Evolutionary conservation across 371 early-diverging fungal genomes (phyloP), one percentile per base, ranked within the genome.

Genomic region (Paramicrosporidium saccamoebae): DNA sequence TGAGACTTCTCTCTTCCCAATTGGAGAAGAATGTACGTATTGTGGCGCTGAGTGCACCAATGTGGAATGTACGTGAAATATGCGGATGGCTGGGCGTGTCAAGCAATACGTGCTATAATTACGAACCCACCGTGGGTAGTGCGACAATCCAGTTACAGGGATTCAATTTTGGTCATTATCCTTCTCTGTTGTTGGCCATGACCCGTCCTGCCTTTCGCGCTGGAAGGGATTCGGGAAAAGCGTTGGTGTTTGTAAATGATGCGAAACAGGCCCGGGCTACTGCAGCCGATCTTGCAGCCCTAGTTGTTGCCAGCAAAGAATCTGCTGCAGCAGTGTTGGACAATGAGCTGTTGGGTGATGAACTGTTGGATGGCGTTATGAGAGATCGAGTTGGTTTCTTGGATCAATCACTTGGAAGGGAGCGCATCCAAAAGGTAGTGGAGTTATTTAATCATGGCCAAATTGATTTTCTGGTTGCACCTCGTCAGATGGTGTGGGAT

Each of bases 31-130:
- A 54, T 15, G 65, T 82, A 25, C 68, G 94, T n/a, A 58, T 88
- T 22, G 65, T 94, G 7, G 79, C 65, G 4, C 43, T 88, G 32
- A 58, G 73, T 22, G 64, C 75, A 1, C 66, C 78, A 0, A 36
- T 94, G 20, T 77, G 82, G 8, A 86, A 94, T 39, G 90, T 88
- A 13, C 54, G 66, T 14, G 94, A 94, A 41, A 38, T 94, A 22
- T 86, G 75, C 4, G 74, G 72, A 32, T 94, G 94, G 94, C 62
- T 94, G 23, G 88, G 84, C 14, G 69, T 69, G 0, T 50, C 63
- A 0, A 37, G 50, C 3, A 48, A 57, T 6, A 49, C 59, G 4
- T 62, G 69, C 3, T 84, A 67, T 45, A 94, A 79, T 38, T 94
- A 88, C 55, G 64, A 66, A 24, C 88, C 84, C 12, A 62, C 58